phyloP scores from a whole-genome alignment of 768 basidiomycete genomes.

The Hypholoma fasciculare region DNA sequence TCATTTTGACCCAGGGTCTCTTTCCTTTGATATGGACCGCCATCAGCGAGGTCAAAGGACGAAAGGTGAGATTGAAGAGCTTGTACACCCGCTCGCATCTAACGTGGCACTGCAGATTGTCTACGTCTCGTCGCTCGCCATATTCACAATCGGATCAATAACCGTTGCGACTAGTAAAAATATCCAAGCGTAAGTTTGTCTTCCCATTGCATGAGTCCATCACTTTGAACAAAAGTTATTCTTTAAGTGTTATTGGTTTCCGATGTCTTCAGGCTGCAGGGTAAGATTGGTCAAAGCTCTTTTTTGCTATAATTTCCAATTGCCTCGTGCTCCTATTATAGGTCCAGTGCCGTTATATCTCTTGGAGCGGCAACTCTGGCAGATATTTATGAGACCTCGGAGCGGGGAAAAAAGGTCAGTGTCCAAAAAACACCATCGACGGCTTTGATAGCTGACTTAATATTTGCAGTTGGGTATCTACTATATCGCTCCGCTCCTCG shows the following conservation, averaged over 20 bases:
- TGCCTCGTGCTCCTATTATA: slow-evolving; percentile 18
- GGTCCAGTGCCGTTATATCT: slow-evolving; percentile 64
- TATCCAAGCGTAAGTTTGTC: slow-evolving; percentile 34
- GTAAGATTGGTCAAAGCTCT: slow-evolving; percentile 28
- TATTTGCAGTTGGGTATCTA: slow-evolving; percentile 68
- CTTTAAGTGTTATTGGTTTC: slow-evolving; percentile 58
- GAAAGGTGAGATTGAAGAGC: slow-evolving; percentile 47
- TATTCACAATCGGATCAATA: slow-evolving; percentile 55
- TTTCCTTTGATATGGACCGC: slow-evolving; percentile 70
- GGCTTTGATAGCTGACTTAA: not conserved
- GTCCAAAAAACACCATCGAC: not conserved
- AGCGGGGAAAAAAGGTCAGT: slow-evolving; percentile 63
- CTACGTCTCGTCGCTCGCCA: slow-evolving; percentile 49
- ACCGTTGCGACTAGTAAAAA: slow-evolving; percentile 55
- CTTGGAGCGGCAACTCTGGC: slow-evolving; percentile 80
- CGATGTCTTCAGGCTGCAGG: slow-evolving; percentile 67
- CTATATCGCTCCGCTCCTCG: slow-evolving; percentile 80
- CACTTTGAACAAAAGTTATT: not conserved
- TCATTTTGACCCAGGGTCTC: slow-evolving; percentile 70
- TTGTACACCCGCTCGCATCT: not conserved
- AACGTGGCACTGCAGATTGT: slow-evolving; percentile 34
- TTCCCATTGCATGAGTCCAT: not conserved
- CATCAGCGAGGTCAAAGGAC: slow-evolving; percentile 72
- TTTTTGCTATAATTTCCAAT: not conserved
- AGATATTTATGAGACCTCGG: slow-evolving; percentile 73